These are phyloP conservation scores for Voacanga thouarsii DNA, from an alignment of 257 asterid species.

Conservation along the genomic window DNA sequence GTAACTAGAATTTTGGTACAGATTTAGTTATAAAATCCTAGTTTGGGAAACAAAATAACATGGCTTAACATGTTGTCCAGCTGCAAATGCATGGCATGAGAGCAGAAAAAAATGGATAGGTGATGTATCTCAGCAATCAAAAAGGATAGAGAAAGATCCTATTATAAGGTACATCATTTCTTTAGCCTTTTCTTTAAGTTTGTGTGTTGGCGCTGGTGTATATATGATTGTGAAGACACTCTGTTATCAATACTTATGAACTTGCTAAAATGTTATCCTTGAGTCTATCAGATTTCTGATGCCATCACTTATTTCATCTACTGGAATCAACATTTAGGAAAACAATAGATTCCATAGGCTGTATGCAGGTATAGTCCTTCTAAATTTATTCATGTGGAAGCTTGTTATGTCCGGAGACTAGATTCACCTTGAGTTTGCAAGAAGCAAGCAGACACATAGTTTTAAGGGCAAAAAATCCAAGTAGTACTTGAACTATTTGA, in stretches of 20 bases:
- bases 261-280: background rate
- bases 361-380: background rate
- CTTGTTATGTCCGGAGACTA: background rate
- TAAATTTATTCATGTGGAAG: background rate
- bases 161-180: slow-evolving; percentile 56
- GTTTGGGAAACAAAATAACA: background rate
- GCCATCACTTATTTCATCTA: background rate
- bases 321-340: background rate
- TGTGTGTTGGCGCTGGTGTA: background rate
- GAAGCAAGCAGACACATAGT: background rate
- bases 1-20: background rate
- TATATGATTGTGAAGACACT: background rate
- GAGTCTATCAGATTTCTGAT: background rate
- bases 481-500: no score
- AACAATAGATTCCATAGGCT: background rate
- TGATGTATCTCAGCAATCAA: slow-evolving; percentile 45
- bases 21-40: background rate
- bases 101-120: slow-evolving; percentile 75
- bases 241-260: no score
- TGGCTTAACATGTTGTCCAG: slow-evolving; percentile 39
- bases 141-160: slow-evolving; percentile 61
- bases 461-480: no score
- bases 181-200: background rate
- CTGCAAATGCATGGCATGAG: slow-evolving; percentile 84
- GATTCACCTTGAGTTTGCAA: background rate